A percentile compares a stretch with the other conserved stretches of the same genome.
Conservation (phyloP, 1,139 yeast species). For the Ogataea hybrid region DNA sequence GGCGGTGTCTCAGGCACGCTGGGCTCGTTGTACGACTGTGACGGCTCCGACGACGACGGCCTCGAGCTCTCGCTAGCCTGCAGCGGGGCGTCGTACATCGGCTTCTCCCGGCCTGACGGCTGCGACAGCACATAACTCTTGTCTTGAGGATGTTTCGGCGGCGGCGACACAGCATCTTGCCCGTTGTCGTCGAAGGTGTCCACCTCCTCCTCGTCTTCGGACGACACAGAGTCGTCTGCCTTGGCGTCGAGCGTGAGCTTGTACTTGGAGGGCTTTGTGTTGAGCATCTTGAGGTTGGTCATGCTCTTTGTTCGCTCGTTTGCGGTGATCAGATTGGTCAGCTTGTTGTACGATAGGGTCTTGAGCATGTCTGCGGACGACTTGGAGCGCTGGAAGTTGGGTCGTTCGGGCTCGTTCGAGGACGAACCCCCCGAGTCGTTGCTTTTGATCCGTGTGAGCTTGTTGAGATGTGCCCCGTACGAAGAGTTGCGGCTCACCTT, state of each 20-base stretch:
- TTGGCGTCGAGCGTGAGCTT: constrained; percentile 14
- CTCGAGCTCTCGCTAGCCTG: not conserved
- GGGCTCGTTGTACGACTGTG: constrained; percentile 7
- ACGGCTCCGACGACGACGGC: not conserved
- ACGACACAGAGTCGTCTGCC: constrained; percentile 16
- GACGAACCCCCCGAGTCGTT: constrained; percentile 20
- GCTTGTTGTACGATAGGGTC: constrained; percentile 22
- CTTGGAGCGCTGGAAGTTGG: constrained; percentile 27
- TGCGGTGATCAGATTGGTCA: constrained; percentile 12
- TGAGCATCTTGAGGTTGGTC: constrained; percentile 18
- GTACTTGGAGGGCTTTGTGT: constrained; percentile 10
- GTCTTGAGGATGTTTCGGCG: constrained; percentile 15
- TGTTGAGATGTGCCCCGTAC: constrained; percentile 28
- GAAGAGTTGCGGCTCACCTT: constrained; percentile 30
- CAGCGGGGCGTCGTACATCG: constrained; percentile 18
- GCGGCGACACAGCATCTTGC: constrained; percentile 4
- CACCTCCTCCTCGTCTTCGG: constrained; percentile 36
- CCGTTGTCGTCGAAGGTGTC: constrained; percentile 36
- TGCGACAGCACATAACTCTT: constrained; percentile 38
- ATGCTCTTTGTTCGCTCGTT: constrained; percentile 21
- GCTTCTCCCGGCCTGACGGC: constrained; percentile 47
- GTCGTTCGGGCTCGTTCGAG: constrained; percentile 21
- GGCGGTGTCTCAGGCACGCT: constrained; percentile 16
- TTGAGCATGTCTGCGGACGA: constrained; percentile 28
- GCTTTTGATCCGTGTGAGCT: constrained; percentile 29